Percentiles rank a stretch among this genome's conserved stretches.
phyloP scores from a whole-genome alignment of 192 early-diverging fungal species.

The Backusella circina region DNA sequence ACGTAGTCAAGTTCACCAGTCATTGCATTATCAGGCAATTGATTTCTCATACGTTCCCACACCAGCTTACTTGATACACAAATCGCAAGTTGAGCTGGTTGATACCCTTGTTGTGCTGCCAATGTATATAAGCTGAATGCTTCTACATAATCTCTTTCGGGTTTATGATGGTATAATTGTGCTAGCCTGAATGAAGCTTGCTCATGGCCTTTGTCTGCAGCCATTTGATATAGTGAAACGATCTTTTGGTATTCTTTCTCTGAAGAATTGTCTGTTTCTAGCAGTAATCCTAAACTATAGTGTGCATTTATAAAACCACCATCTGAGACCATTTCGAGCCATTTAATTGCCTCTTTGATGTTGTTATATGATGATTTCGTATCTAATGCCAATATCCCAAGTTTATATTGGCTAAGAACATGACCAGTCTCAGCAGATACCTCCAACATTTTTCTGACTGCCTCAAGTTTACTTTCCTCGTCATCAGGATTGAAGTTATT shows the following conservation, averaged over 20 bases:
- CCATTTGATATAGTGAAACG: background rate
- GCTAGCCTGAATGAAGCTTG: background rate
- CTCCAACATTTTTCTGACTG: background rate
- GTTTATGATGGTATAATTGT: background rate
- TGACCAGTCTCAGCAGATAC: background rate
- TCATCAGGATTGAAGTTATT: background rate
- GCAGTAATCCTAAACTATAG: background rate
- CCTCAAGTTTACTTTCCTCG: background rate
- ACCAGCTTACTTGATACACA: background rate
- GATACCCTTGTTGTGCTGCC: background rate
- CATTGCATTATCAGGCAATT: background rate
- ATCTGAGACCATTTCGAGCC: too few species aligned
- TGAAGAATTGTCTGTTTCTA: background rate
- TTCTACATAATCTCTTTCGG: background rate
- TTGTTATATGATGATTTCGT: background rate
- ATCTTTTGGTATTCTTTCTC: background rate
- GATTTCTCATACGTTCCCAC: background rate
- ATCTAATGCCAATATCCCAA: too few species aligned
- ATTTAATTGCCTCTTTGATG: background rate
- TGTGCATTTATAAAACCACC: background rate
- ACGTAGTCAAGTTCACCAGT: background rate
- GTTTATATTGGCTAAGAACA: too few species aligned
- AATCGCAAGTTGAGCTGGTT: background rate
- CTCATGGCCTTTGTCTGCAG: background rate
- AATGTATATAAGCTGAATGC: background rate